phyloP scores from a whole-genome alignment of 2,329 filamentous ascomycete species.

The Pseudocercospora musae region DNA sequence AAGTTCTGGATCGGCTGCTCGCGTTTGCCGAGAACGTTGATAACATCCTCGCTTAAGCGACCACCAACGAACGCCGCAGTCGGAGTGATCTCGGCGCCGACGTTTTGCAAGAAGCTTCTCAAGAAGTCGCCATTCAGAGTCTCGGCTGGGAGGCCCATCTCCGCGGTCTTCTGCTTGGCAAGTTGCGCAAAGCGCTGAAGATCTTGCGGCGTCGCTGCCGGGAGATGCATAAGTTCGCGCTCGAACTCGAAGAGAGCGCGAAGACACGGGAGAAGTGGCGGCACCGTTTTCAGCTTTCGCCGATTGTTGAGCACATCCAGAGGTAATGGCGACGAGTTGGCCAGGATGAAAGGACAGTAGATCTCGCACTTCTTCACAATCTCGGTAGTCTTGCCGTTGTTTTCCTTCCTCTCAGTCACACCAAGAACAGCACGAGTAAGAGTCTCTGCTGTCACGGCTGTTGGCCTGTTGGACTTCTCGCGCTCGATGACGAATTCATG shows the following conservation, averaged over 20 bases:
- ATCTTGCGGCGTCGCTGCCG: constrained; percentile 55
- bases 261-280: constrained; percentile 78
- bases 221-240: constrained; percentile 42
- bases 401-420: constrained; percentile 66
- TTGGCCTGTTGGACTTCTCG: constrained; percentile 69
- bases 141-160: constrained; percentile 50
- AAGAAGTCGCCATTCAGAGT: constrained; percentile 60
- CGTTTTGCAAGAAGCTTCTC: constrained; percentile 79
- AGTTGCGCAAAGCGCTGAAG: constrained; percentile 73
- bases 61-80: constrained; percentile 87
- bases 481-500: constrained; percentile 90
- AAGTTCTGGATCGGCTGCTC: constrained; percentile 97
- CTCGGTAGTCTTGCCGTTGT: constrained; percentile 67
- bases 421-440: constrained; percentile 72
- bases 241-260: constrained; percentile 89
- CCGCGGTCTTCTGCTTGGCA: constrained; percentile 72
- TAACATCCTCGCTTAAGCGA: constrained; percentile 90
- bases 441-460: constrained; percentile 62
- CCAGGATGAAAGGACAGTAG: constrained; percentile 85
- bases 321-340: constrained; percentile 70
- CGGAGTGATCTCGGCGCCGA: constrained; percentile 79
- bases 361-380: constrained; percentile 87
- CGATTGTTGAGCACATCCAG: constrained; percentile 65
- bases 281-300: constrained; percentile 70
- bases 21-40: constrained; percentile 85